Conservation (phyloP, 2,329 filamentous ascomycete genomes). For the Cytospora piceae region DNA sequence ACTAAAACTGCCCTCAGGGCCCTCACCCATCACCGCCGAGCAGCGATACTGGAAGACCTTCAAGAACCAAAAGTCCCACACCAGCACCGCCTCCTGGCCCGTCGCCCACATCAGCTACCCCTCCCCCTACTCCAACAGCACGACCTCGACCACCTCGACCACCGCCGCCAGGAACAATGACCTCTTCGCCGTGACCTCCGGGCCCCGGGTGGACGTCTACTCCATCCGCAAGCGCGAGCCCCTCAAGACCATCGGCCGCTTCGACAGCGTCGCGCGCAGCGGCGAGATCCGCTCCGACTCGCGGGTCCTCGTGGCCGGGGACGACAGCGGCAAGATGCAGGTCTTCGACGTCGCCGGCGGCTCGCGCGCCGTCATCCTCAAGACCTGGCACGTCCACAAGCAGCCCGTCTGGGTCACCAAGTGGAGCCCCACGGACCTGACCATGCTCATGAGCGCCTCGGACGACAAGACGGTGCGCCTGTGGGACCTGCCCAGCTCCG, state of each 20-base stretch:
- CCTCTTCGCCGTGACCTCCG: conserved; percentile 91
- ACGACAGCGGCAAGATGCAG: conserved; percentile 89
- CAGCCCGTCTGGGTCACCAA: conserved; percentile 91
- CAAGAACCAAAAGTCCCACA: conserved; percentile 86
- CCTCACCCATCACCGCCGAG: conserved; percentile 83
- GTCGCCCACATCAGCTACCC: conserved; percentile 88
- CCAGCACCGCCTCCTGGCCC: conserved; percentile 86
- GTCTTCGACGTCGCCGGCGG: conserved; percentile 78
- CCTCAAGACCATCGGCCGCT: conserved; percentile 91
- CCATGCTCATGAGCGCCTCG: conserved; percentile 82
- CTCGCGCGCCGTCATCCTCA: conserved; percentile 82
- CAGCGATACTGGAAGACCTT: conserved; percentile 97
- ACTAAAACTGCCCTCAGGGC: conserved; percentile 81
- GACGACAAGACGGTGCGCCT: conserved; percentile 92
- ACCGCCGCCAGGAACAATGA: conserved; percentile 60
- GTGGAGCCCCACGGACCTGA: conserved; percentile 89
- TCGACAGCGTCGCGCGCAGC: conserved; percentile 87
- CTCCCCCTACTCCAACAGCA: conserved; percentile 46
- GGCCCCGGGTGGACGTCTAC: conserved; percentile 90
- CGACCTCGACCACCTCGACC: conserved; percentile 42
- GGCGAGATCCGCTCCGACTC: conserved; percentile 89
- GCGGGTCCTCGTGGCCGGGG: conserved; percentile 85
- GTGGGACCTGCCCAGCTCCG: conserved; percentile 88
- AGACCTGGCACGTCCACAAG: conserved; percentile 93
- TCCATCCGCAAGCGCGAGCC: conserved; percentile 90